Evolutionary conservation across 306 rosid genomes (phyloP), one percentile per base, ranked within the genome.

Genomic region (Quercus bicolor): DNA sequence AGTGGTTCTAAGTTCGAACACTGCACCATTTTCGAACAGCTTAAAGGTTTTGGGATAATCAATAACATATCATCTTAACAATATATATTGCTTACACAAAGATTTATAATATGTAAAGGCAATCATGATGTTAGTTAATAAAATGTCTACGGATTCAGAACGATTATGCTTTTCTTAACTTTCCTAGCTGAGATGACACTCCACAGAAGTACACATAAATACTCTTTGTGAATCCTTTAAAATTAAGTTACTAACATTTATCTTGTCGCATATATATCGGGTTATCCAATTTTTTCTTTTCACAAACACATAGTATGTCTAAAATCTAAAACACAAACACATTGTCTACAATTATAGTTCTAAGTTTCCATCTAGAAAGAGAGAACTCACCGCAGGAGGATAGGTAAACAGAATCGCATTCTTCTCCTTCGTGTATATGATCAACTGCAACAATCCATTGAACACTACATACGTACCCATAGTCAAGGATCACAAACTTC

Each of bases 371-470:
- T 6, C 4, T 0, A 40, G 45, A 40, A n/a, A 31, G 72, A 79
- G 81, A 54, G 20, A 56, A 72, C 93, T 79, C 79, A 96, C 99
- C 61, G 75, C 82, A 9, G 91, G 97, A 83, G 98, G 94, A 85
- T 93, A 87, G 20, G 98, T 96, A 56, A 91, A 93, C 82, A 96
- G 87, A 75, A 96, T 91, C 70, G 96, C 96, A 70, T 90, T 87
- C 85, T 96, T 96, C 96, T 96, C 97, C 92, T 93, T 95, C 3
- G 89, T 84, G 86, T 81, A 93, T 52, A 90, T 83, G 81, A 96
- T 84, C 78, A 96, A 88, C 94, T 93, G 99, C 94, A 93, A 85
- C 54, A 96, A 20, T 53, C 75, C 93, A 77, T 89, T 96, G 81
- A 93, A 86, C 80, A 90, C 89, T 81, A 96, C 81, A 91, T 93